A percentile compares a stretch with the other conserved stretches of the same genome.
Evolutionary conservation across 805 yeast species (phyloP).

Genomic region (Schwanniomyces occidentalis): DNA sequence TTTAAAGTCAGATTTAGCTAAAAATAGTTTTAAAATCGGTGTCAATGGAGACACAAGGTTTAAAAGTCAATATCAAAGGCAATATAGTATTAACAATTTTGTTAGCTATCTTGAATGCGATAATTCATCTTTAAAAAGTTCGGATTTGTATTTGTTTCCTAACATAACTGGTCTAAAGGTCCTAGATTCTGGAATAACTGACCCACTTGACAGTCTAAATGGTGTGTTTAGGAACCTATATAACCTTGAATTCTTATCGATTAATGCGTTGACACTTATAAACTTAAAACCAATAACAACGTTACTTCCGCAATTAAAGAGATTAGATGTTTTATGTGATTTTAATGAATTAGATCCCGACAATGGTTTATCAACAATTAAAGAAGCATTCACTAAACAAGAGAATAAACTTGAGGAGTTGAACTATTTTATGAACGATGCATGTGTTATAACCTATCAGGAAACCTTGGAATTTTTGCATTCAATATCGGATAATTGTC

Average conservation of each 20-base stretch:
- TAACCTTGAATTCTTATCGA: conserved; percentile 13
- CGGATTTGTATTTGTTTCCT: conserved; percentile 18
- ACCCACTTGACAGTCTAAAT: no score
- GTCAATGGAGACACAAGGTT: conserved; percentile 13
- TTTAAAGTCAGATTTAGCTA: conserved; percentile 18
- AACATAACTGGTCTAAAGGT: conserved; percentile 18
- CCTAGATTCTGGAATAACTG: conserved; percentile 13
- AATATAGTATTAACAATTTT: conserved; percentile 16
- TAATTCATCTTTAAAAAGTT: conserved; percentile 14
- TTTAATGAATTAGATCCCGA: conserved; percentile 13
- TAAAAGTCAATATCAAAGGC: conserved; percentile 16
- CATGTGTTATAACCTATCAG: conserved; percentile 11
- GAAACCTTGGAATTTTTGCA: conserved; percentile 10
- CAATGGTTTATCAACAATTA: neutral
- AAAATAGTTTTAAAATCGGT: conserved; percentile 13
- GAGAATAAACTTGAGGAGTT: conserved; percentile 7
- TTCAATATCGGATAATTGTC: conserved; percentile 5
- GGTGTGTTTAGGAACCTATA: conserved; percentile 7
- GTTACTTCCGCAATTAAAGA: conserved; percentile 7
- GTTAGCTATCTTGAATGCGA: conserved; percentile 25
- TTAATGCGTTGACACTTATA: conserved; percentile 16
- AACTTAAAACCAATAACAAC: conserved; percentile 6
- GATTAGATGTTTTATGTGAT: conserved; percentile 22
- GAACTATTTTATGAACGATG: conserved; percentile 16
- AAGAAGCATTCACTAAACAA: neutral